Conservation (phyloP, 2,329 filamentous ascomycete genomes). For the Cordyceps fumosorosea region DNA sequence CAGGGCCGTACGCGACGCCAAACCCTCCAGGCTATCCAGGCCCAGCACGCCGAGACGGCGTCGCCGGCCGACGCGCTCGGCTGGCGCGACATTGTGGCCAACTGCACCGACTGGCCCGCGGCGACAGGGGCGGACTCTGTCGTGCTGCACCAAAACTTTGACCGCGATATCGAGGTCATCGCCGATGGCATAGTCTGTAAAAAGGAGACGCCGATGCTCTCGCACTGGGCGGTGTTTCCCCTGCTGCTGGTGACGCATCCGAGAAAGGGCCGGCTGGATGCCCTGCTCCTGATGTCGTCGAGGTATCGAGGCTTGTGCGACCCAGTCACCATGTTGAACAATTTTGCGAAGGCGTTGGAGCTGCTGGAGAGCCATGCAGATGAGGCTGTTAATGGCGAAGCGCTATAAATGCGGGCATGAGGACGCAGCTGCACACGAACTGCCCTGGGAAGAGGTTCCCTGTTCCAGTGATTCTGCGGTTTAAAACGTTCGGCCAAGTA, state of each 20-base stretch:
- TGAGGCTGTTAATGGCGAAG: neutral
- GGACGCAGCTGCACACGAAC: too few species aligned
- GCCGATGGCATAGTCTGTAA: neutral
- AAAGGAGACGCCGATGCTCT: neutral
- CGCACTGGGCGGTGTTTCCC: neutral
- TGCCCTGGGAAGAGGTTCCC: too few species aligned
- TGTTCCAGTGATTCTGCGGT: too few species aligned
- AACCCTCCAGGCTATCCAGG: neutral
- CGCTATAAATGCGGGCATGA: neutral
- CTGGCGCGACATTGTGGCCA: neutral
- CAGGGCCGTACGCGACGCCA: neutral
- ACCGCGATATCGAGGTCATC: neutral
- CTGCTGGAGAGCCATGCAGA: neutral
- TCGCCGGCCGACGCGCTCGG: neutral
- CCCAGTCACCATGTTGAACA: neutral
- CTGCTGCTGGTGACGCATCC: constrained; percentile 2
- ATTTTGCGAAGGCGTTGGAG: neutral
- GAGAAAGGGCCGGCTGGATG: neutral
- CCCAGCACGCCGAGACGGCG: constrained; percentile 1
- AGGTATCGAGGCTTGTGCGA: neutral
- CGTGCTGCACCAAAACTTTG: constrained; percentile 7
- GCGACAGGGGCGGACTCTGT: constrained; percentile 1
- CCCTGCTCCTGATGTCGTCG: constrained; percentile 4
- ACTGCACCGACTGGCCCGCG: constrained; percentile 3
- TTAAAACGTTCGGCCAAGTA: too few species aligned